Evolutionary conservation across 139 green algal genomes (phyloP), one percentile per base, ranked within the genome.

Genomic region (Spirogloea muscicola): DNA sequence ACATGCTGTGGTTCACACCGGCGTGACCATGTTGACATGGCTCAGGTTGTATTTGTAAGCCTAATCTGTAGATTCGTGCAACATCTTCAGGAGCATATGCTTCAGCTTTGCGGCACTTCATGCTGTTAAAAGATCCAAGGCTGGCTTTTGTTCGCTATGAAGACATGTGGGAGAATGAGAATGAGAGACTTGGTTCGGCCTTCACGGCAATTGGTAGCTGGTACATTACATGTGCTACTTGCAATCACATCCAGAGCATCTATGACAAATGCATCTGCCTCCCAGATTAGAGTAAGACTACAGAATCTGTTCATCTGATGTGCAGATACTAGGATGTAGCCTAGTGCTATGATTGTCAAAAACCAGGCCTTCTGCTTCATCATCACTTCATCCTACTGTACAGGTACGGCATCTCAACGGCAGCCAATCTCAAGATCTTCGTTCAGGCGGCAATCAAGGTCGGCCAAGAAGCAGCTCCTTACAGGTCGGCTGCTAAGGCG

Each of bases 61-160:
- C n/a, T n/a, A n/a, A n/a, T n/a, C n/a, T n/a, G n/a, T n/a, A n/a
- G n/a, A n/a, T n/a, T n/a, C n/a, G n/a, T 52, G 13, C 44, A 27
- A 13, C 44, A 52, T 52, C 16, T 52, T 52, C 60, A 68, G 60
- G 60, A 40, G 60, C 37, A 52, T 68, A 68, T 68, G 60, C 60
- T 40, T 40, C 60, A 18, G 60, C 38, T 33, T 51, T 68, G 21
- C 33, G 36, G 37, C 21, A 27, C 21, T 68, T 68, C 21, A 25
- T 68, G 60, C 25, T 10, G 25, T 37, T 51, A 5, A 57, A 31
- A 68, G 60, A 68, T 68, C 38, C 33, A 16, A 46, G 34, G 21
- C 25, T 68, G 3, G 38, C 60, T 10, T 52, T 68, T 21, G 60
- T 68, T 36, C 33, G 60, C 21, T 68, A 68, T 51, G 60, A 68